These are phyloP conservation scores for Puccinia coronata DNA, from an alignment of 1,284 basidiomycete genomes.

Conservation along the genomic window DNA sequence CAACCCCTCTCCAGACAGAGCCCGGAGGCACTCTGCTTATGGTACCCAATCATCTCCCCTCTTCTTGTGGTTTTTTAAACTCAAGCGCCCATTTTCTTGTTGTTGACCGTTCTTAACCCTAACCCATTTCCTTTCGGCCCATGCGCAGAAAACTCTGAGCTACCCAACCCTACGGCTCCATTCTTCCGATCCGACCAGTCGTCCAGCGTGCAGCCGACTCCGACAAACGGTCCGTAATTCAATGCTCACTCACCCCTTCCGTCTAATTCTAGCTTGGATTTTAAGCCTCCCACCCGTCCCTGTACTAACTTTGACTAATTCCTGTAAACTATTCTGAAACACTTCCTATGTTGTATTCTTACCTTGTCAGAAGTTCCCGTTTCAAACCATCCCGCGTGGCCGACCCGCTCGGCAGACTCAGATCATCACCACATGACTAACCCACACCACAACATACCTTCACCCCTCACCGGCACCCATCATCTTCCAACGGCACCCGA, in stretches of 20 bases:
- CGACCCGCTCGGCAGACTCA: background rate
- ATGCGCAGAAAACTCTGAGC: conserved; percentile 1
- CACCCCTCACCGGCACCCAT: background rate
- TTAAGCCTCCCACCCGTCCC: background rate
- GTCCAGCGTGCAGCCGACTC: background rate
- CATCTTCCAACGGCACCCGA: background rate
- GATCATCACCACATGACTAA: background rate
- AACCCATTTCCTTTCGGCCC: background rate
- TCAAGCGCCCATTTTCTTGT: no score
- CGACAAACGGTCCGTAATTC: background rate
- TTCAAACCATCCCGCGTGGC: background rate
- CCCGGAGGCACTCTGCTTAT: background rate
- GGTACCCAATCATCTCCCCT: background rate
- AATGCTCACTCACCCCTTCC: background rate
- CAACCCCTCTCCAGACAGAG: background rate
- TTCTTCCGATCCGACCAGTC: background rate
- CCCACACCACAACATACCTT: background rate
- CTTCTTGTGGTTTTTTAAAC: background rate
- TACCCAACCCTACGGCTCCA: background rate
- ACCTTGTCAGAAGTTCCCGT: background rate
- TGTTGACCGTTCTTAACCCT: background rate
- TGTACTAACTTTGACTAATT: background rate
- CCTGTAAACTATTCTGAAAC: conserved; percentile 5
- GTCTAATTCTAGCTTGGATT: background rate
- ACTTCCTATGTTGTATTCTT: background rate